These are phyloP conservation scores for Calonectria naviculata DNA, from an alignment of 2,329 filamentous ascomycete species.

Conservation along the genomic window DNA sequence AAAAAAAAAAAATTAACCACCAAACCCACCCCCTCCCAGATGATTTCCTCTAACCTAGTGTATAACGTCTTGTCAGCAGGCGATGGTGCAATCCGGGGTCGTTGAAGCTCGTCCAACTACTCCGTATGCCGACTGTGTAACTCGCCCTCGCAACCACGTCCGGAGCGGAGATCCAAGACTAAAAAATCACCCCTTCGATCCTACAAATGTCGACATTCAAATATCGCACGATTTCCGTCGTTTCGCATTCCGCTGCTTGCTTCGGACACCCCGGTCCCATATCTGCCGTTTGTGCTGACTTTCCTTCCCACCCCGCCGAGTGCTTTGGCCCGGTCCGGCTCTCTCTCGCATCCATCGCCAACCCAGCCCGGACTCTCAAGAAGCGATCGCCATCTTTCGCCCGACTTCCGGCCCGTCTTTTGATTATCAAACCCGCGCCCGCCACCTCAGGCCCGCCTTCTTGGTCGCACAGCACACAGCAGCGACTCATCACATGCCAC, in stretches of 20 bases:
- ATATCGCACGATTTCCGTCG: conserved; percentile 28
- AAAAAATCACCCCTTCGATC: conserved; percentile 36
- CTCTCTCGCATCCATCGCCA: conserved; percentile 9
- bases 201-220: conserved; percentile 41
- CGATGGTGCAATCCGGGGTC: conserved; percentile 43
- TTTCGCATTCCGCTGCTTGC: conserved; percentile 12
- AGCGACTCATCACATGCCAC: conserved; percentile 40
- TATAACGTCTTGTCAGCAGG: conserved; percentile 43
- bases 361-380: conserved; percentile 16
- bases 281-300: conserved; percentile 6
- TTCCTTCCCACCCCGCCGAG: conserved; percentile 3
- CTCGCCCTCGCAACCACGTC: neutral
- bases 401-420: conserved; percentile 26
- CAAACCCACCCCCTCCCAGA: conserved; percentile 16
- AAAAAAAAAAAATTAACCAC: conserved; percentile 14
- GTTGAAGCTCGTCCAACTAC: conserved; percentile 27
- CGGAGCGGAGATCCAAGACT: conserved; percentile 14
- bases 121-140: conserved; percentile 26
- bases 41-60: conserved; percentile 26
- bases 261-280: conserved; percentile 16
- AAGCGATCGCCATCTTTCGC: conserved; percentile 24
- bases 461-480: conserved; percentile 30
- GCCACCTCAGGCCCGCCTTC: conserved; percentile 22
- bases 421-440: conserved; percentile 27
- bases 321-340: conserved; percentile 17